A percentile compares a stretch with the other conserved stretches of the same genome.
These are phyloP conservation scores for Blastobotrys attinorum DNA, from an alignment of 805 yeast genomes.

Conservation along the genomic window DNA sequence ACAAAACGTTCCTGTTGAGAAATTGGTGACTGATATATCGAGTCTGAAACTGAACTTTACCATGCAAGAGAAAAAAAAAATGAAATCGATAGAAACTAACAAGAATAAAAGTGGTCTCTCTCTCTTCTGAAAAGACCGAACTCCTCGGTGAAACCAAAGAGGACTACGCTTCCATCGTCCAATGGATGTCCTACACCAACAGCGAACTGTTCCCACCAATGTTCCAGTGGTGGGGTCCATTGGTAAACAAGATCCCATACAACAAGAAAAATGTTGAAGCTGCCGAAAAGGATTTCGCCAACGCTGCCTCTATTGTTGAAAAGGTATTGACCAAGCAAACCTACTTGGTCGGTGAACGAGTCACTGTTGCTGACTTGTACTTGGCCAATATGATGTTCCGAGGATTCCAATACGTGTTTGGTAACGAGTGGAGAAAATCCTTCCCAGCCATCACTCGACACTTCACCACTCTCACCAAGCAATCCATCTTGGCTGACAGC, in stretches of 20 bases:
- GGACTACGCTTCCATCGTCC: constrained; percentile 59
- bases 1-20: constrained; percentile 6
- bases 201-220: constrained; percentile 48
- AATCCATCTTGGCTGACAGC: constrained; percentile 42
- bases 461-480: constrained; percentile 48
- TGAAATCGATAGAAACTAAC: neutral
- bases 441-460: constrained; percentile 64
- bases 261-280: constrained; percentile 63
- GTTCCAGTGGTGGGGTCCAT: constrained; percentile 48
- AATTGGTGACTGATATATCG: constrained; percentile 5
- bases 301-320: constrained; percentile 42
- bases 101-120: too few relatives aligned
- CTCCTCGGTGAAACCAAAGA: constrained; percentile 58
- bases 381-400: constrained; percentile 43
- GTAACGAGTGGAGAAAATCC: constrained; percentile 52
- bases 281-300: constrained; percentile 33
- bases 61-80: too few relatives aligned
- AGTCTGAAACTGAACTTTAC: too few relatives aligned
- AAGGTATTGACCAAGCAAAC: constrained; percentile 51
- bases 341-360: constrained; percentile 61
- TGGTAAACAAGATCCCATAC: constrained; percentile 60
- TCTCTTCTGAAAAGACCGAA: constrained; percentile 25
- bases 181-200: constrained; percentile 74
- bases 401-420: constrained; percentile 54
- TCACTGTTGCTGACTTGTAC: constrained; percentile 59